Conservation (phyloP, 305 asterid genomes). For the Solanum aculeatissimum region DNA sequence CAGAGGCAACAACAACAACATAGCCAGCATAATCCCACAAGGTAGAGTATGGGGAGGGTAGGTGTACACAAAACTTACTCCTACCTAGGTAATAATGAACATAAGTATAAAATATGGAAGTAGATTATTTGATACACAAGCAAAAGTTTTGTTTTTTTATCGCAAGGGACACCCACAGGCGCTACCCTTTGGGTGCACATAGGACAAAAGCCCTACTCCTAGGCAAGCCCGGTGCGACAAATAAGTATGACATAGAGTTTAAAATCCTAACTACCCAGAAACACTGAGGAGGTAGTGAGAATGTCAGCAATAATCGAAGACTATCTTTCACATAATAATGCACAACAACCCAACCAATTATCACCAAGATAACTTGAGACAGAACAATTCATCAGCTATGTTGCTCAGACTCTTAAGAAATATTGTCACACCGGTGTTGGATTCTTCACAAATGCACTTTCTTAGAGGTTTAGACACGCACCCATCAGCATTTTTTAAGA, state of each 20-base stretch:
- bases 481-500: neutral
- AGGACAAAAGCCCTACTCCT: too few species aligned
- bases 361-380: neutral
- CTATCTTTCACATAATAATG: neutral
- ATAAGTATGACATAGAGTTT: neutral
- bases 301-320: neutral
- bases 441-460: neutral
- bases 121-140: neutral
- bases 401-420: neutral
- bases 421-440: neutral
- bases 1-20: neutral
- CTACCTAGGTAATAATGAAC: neutral
- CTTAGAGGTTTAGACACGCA: neutral
- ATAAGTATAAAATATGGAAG: neutral
- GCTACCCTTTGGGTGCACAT: too few species aligned
- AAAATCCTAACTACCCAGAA: neutral
- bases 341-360: neutral
- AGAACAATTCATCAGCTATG: neutral
- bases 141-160: neutral
- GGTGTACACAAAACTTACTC: neutral
- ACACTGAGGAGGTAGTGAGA: neutral
- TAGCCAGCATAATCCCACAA: neutral
- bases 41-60: neutral
- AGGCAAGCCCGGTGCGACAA: neutral
- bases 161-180: too few species aligned